These are phyloP conservation scores for Isoetes taiwanensis DNA, from an alignment of 75 land plant species.

Conservation along the genomic window DNA sequence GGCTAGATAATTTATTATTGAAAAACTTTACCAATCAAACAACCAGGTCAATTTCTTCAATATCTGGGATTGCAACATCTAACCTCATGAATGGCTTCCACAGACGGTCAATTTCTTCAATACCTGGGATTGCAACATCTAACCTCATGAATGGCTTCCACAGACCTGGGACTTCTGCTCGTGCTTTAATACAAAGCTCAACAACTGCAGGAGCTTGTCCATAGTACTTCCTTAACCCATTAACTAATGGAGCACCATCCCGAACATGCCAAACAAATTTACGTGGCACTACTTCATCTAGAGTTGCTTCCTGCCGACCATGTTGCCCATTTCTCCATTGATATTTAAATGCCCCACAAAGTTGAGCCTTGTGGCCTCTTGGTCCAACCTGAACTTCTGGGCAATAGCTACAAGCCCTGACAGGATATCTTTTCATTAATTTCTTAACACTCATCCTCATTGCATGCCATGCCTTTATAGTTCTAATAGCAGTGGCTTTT, in stretches of 20 bases:
- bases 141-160: constrained; percentile 42
- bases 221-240: constrained; percentile 39
- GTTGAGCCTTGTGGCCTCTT: constrained; percentile 56
- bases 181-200: constrained; percentile 70
- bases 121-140: constrained; percentile 45
- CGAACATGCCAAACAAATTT: constrained; percentile 68
- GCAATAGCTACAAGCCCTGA: constrained; percentile 78
- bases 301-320: constrained; percentile 77
- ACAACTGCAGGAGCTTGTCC: constrained; percentile 77
- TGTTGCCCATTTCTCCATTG: constrained; percentile 71
- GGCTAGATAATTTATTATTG: too few species aligned
- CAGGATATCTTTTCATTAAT: constrained; percentile 48
- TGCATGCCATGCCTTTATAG: constrained; percentile 47
- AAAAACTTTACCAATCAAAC: too few species aligned
- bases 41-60: constrained; percentile 36
- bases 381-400: constrained; percentile 75
- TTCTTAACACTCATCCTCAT: constrained; percentile 41
- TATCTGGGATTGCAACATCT: constrained; percentile 32
- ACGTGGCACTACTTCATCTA: constrained; percentile 57
- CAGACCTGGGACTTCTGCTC: constrained; percentile 41
- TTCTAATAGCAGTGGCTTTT: constrained; percentile 23
- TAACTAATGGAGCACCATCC: constrained; percentile 22
- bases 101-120: constrained; percentile 56
- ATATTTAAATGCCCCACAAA: constrained; percentile 59
- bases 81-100: constrained; percentile 67